Evolutionary conservation across 2,329 filamentous ascomycete species (phyloP).

Genomic region (Talaromyces sp.): DNA sequence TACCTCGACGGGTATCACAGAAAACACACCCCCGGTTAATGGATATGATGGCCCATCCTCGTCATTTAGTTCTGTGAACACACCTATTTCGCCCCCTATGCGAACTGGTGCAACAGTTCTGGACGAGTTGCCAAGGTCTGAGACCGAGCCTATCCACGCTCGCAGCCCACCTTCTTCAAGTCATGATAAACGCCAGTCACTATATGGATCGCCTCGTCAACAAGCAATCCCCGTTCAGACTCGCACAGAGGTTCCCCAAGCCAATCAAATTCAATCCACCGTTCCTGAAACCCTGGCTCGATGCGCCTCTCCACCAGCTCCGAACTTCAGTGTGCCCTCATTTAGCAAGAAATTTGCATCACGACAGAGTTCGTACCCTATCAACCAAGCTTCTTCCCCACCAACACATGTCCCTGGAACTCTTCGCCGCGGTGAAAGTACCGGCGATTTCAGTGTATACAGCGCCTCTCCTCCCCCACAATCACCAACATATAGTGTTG

Average conservation of each 20-base stretch:
- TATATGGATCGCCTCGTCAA: conserved; percentile 17
- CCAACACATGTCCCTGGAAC: conserved; percentile 16
- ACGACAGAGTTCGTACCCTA: conserved; percentile 13
- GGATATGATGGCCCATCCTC: conserved; percentile 20
- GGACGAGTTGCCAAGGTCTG: conserved; percentile 16
- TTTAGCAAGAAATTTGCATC: conserved; percentile 43
- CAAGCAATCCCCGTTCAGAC: conserved; percentile 11
- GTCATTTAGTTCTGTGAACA: conserved; percentile 17
- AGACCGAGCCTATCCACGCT: conserved; percentile 13
- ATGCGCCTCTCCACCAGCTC: conserved; percentile 39
- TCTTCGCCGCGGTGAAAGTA: conserved; percentile 16
- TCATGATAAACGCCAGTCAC: conserved; percentile 31
- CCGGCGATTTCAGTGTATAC: conserved; percentile 22
- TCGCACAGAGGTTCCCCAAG: conserved; percentile 23
- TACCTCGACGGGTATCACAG: conserved; percentile 31
- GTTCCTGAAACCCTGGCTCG: conserved; percentile 30
- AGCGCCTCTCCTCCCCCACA: conserved; percentile 35
- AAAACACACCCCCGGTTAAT: conserved; percentile 21
- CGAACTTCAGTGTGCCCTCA: conserved; percentile 46
- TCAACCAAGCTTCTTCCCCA: conserved; percentile 17
- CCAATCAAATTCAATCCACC: conserved; percentile 24
- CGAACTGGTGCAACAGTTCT: conserved; percentile 11
- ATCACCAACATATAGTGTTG: conserved; percentile 33
- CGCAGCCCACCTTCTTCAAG: conserved; percentile 26
- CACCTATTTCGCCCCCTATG: conserved; percentile 20